Conservation (phyloP, 225 moss, liverwort and hornwort genomes). For the Pseudoscleropodium purum region DNA sequence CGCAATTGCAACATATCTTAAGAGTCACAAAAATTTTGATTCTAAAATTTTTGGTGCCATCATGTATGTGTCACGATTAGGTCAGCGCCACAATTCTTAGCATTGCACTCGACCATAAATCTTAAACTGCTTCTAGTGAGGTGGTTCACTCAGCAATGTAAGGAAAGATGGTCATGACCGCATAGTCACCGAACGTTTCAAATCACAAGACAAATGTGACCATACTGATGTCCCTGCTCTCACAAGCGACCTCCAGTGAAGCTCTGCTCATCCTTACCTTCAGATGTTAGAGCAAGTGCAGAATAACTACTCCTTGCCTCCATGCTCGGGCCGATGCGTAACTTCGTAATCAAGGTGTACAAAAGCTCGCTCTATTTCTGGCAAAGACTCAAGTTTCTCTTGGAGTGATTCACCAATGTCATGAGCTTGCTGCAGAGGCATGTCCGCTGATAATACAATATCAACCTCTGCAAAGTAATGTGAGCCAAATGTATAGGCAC, state of each 20-base stretch:
- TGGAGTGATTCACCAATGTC: slow-evolving; percentile 93
- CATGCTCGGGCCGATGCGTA: slow-evolving; percentile 78
- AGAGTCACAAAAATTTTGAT: not conserved
- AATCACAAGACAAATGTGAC: not conserved
- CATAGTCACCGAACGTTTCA: not conserved
- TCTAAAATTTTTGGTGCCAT: not conserved
- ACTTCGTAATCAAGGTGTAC: slow-evolving; percentile 91
- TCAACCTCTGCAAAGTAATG: slow-evolving; percentile 97
- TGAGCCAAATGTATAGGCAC: slow-evolving; percentile 86
- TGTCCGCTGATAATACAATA: slow-evolving; percentile 76
- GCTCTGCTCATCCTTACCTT: not conserved
- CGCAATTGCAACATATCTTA: not conserved
- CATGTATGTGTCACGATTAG: not conserved
- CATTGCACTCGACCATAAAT: not conserved
- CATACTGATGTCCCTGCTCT: not conserved
- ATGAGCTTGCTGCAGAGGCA: slow-evolving; percentile 80
- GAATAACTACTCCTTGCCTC: slow-evolving; percentile 19
- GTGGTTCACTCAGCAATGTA: not conserved
- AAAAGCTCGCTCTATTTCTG: slow-evolving; percentile 90
- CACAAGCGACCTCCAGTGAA: not conserved
- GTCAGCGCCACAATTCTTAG: not conserved
- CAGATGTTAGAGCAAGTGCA: not conserved
- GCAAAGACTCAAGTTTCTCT: slow-evolving; percentile 81
- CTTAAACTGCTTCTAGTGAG: not conserved
- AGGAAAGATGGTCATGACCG: not conserved